Conservation (phyloP, 2,329 filamentous ascomycete species). For the Claviceps sp. region DNA sequence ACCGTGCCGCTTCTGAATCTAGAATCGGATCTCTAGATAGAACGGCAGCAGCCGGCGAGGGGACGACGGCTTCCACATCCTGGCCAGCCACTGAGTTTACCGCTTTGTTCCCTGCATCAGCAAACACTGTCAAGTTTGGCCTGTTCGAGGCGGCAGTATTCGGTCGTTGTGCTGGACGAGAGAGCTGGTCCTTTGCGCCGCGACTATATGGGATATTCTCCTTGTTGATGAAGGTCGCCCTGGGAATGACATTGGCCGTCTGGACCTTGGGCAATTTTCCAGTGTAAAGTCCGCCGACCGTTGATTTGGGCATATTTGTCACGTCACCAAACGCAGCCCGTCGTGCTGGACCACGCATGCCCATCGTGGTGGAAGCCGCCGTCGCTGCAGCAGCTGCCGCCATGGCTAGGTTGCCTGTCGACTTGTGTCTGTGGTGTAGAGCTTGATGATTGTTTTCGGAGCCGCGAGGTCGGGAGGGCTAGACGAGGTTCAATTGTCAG, state of each 20-base stretch:
- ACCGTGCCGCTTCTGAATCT: conserved; percentile 1
- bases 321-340: conserved; percentile 72
- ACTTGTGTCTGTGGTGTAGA: conserved; percentile 73
- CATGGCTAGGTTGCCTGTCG: conserved; percentile 44
- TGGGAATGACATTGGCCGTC: conserved; percentile 12
- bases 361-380: conserved; percentile 11
- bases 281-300: conserved; percentile 17
- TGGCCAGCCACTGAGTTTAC: background rate
- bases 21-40: background rate
- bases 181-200: conserved; percentile 21
- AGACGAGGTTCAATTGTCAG: conserved; percentile 1
- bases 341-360: conserved; percentile 42
- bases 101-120: conserved; percentile 12
- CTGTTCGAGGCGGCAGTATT: conserved; percentile 1
- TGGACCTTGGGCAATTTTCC: conserved; percentile 23
- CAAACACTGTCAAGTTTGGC: background rate
- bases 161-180: conserved; percentile 24
- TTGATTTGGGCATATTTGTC: conserved; percentile 49
- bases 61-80: conserved; percentile 1
- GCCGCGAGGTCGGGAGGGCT: conserved; percentile 31
- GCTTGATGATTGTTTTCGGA: conserved; percentile 39
- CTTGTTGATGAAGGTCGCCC: conserved; percentile 23
- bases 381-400: conserved; percentile 7
- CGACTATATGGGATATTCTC: conserved; percentile 25
- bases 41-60: conserved; percentile 3